Conservation (phyloP, 2,329 filamentous ascomycete genomes). For the Colletotrichum coccodes region DNA sequence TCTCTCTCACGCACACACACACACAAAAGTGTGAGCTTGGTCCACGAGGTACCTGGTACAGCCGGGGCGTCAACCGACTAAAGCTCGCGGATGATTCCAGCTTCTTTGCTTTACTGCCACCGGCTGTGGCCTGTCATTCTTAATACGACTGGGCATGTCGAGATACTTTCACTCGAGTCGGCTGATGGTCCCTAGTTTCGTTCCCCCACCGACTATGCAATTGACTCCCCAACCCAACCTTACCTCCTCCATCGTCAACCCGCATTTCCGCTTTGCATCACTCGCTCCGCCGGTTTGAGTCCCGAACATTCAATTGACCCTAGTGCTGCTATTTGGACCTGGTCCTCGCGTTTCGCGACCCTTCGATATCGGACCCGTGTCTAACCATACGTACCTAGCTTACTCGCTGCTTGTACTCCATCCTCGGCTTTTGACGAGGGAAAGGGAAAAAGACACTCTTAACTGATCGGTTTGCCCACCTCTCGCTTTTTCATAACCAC, state of each 20-base stretch:
- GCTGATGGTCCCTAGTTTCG: neutral
- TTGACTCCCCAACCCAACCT: neutral
- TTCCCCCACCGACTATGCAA: conserved; percentile 7
- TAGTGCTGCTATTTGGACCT: neutral
- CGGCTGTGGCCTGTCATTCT: neutral
- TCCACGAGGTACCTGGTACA: neutral
- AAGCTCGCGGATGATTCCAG: neutral
- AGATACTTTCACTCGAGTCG: conserved; percentile 2
- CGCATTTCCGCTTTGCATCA: conserved; percentile 25
- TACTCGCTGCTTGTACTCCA: neutral
- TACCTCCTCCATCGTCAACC: conserved; percentile 12
- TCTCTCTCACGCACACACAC: neutral
- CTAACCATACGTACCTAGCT: neutral
- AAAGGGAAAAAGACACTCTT: neutral
- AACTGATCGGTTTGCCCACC: conserved; percentile 8
- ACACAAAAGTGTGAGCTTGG: neutral
- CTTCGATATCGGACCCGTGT: conserved; percentile 18
- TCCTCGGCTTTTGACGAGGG: conserved; percentile 16
- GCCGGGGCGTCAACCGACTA: neutral
- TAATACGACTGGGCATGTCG: neutral
- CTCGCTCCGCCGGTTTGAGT: conserved; percentile 5
- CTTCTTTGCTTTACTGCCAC: neutral
- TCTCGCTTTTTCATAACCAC: neutral
- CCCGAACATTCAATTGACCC: too few relatives aligned
- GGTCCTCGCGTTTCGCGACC: conserved; percentile 15